Evolutionary conservation across 2,329 filamentous ascomycete genomes (phyloP).

Genomic region (Pseudogymnoascus sp.): DNA sequence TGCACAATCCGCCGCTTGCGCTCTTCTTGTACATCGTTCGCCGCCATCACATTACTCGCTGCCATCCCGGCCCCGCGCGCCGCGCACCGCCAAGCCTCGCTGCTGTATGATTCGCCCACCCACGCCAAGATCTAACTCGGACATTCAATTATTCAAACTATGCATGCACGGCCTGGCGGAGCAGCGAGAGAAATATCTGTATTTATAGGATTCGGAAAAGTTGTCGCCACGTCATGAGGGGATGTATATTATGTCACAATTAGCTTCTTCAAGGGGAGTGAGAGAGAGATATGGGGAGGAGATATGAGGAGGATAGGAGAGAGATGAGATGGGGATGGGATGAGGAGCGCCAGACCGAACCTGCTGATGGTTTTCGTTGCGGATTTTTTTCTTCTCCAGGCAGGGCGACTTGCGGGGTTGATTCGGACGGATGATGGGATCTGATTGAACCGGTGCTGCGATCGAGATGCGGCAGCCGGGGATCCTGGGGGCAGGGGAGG

Average conservation of each 20-base stretch:
- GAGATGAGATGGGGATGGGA: not conserved
- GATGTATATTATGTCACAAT: constrained; percentile 3
- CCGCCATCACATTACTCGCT: not conserved
- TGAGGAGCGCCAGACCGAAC: not conserved
- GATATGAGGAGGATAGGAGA: not conserved
- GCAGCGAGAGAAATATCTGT: not conserved
- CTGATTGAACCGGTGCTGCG: not conserved
- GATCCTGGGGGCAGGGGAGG: not conserved
- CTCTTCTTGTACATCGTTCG: constrained; percentile 4
- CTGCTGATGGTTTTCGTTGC: not conserved
- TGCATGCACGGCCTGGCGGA: not conserved
- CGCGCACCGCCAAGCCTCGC: not conserved
- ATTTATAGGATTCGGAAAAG: constrained; percentile 5
- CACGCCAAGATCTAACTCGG: not conserved
- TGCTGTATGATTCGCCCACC: not conserved
- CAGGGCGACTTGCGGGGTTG: not conserved
- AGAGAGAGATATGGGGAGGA: not conserved
- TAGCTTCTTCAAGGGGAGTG: not conserved
- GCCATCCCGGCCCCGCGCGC: not conserved
- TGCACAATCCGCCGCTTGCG: constrained; percentile 3
- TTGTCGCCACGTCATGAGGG: not conserved
- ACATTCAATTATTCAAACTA: not conserved
- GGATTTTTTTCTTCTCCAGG: not conserved
- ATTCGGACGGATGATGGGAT: not conserved
- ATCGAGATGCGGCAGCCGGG: not conserved